These are phyloP conservation scores for Beta corolliflora DNA, from an alignment of 179 eudicot genomes.

Conservation along the genomic window DNA sequence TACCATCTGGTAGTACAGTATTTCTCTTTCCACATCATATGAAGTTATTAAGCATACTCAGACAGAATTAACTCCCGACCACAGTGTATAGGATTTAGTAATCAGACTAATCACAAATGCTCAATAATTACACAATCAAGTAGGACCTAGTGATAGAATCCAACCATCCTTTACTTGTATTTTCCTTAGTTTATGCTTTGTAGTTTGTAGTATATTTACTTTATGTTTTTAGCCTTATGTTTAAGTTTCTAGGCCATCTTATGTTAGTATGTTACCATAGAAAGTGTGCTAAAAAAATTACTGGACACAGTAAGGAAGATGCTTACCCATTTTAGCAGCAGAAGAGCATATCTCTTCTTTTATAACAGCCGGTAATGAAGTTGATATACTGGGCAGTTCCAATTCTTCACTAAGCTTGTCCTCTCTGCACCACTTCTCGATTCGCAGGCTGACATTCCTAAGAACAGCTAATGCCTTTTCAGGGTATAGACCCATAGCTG, in stretches of 20 bases:
- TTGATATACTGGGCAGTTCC: slow-evolving; percentile 33
- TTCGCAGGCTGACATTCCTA: slow-evolving; percentile 61
- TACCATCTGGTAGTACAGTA: not conserved
- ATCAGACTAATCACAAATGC: too few species aligned
- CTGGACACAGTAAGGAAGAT: slow-evolving; percentile 7
- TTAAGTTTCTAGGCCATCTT: not conserved
- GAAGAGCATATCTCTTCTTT: slow-evolving; percentile 67
- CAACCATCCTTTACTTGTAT: too few species aligned
- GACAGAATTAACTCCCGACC: too few species aligned
- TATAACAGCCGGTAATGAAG: slow-evolving; percentile 54
- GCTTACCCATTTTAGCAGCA: slow-evolving; percentile 72
- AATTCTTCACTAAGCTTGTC: slow-evolving; percentile 39
- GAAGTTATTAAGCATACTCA: too few species aligned
- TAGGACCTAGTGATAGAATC: too few species aligned
- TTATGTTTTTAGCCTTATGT: too few species aligned
- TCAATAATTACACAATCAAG: too few species aligned
- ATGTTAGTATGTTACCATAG: not conserved
- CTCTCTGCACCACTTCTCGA: slow-evolving; percentile 69
- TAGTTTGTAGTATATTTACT: too few species aligned
- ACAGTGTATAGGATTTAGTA: too few species aligned
- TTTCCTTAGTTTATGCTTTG: too few species aligned
- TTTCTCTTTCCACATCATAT: too few species aligned
- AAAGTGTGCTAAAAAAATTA: not conserved
- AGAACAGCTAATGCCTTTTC: slow-evolving; percentile 76
- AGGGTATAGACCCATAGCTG: slow-evolving; percentile 73